A percentile compares a stretch with the other conserved stretches of the same genome.
phyloP scores from a whole-genome alignment of 768 basidiomycete species.

The Cyathus striatus region DNA sequence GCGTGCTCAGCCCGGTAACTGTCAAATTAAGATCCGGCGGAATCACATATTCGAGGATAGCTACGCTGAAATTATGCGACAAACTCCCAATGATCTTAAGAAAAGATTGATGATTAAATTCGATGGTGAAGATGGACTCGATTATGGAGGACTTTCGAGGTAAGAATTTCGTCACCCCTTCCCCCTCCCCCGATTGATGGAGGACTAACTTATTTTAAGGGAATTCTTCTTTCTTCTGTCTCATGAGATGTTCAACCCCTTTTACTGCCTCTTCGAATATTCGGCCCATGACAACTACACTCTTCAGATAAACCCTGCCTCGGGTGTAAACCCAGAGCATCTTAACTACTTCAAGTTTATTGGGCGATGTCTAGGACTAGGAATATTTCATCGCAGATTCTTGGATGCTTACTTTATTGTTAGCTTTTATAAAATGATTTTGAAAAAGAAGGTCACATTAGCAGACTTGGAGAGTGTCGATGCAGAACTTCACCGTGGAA shows the following conservation, averaged over 20 bases:
- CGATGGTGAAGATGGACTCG: slow-evolving; percentile 97
- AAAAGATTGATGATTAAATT: slow-evolving; percentile 99
- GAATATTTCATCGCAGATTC: slow-evolving; percentile 99
- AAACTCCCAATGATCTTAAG: slow-evolving; percentile 97
- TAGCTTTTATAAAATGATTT: slow-evolving; percentile 99
- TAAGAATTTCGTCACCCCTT: too few relatives aligned
- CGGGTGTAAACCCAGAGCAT: slow-evolving; percentile 97
- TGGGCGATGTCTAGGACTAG: slow-evolving; percentile 89
- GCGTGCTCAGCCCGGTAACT: slow-evolving; percentile 97
- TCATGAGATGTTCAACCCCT: slow-evolving; percentile 99
- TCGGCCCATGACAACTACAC: slow-evolving; percentile 99
- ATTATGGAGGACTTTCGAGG: slow-evolving; percentile 98
- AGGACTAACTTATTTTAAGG: slow-evolving; percentile 34
- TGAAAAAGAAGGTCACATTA: slow-evolving; percentile 95
- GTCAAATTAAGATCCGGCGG: slow-evolving; percentile 96
- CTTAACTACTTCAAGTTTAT: slow-evolving; percentile 99
- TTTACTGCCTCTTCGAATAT: slow-evolving; percentile 99
- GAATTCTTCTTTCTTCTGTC: slow-evolving; percentile 99
- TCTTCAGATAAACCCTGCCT: slow-evolving; percentile 97
- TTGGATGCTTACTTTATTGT: slow-evolving; percentile 99
- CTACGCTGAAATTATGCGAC: slow-evolving; percentile 99
- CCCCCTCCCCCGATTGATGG: too few relatives aligned
- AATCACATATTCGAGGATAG: slow-evolving; percentile 99
- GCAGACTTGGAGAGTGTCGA: slow-evolving; percentile 96
- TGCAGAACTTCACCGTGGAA: slow-evolving; percentile 87